Conservation (phyloP, 257 asterid species). For the Capsicum rhomboideum region DNA sequence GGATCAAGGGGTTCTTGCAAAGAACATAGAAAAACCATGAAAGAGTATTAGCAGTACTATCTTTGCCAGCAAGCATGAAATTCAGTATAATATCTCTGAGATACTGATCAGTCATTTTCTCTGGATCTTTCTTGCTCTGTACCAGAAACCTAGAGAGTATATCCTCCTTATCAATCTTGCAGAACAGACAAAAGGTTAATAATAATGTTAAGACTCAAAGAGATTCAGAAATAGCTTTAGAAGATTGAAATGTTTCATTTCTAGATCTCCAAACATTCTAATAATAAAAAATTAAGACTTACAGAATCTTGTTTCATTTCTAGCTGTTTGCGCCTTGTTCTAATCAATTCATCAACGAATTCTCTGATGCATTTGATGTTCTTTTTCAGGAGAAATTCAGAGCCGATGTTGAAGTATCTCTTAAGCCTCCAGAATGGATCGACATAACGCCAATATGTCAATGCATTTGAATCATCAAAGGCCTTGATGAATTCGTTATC, state of each 20-base stretch:
- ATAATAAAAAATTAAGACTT: slow-evolving; percentile 6
- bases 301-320: slow-evolving; percentile 26
- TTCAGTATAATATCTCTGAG: slow-evolving; percentile 63
- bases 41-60: slow-evolving; percentile 63
- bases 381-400: slow-evolving; percentile 49
- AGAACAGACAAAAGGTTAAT: neutral
- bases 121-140: slow-evolving; percentile 57
- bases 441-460: slow-evolving; percentile 45
- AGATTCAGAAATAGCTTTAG: neutral
- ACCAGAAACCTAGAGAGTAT: slow-evolving; percentile 59
- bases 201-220: neutral
- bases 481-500: slow-evolving; percentile 48
- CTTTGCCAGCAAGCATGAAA: slow-evolving; percentile 72
- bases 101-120: slow-evolving; percentile 44
- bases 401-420: slow-evolving; percentile 42
- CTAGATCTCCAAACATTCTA: neutral
- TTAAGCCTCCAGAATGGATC: slow-evolving; percentile 65
- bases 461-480: slow-evolving; percentile 61
- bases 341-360: slow-evolving; percentile 50
- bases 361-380: slow-evolving; percentile 37
- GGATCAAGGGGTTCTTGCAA: slow-evolving; percentile 52
- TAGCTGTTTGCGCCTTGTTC: slow-evolving; percentile 35
- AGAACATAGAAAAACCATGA: slow-evolving; percentile 64
- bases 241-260: neutral
- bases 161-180: slow-evolving; percentile 58